These are phyloP conservation scores for Apophysomyces sp. DNA, from an alignment of 371 early-diverging fungal species.

Conservation along the genomic window DNA sequence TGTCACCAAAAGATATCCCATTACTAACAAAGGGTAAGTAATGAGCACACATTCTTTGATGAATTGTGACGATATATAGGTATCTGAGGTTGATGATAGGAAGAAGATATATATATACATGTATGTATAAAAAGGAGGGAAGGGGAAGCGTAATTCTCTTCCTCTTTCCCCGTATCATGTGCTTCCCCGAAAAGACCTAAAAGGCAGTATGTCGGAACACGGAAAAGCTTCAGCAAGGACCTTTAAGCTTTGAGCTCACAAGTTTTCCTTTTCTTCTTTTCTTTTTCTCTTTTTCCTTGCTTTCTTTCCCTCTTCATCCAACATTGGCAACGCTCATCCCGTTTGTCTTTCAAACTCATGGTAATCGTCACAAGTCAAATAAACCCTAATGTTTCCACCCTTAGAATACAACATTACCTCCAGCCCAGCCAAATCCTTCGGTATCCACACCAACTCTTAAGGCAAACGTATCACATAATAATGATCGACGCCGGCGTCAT, in stretches of 20 bases:
- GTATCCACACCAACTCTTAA: background rate
- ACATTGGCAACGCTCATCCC: background rate
- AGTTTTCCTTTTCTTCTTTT: background rate
- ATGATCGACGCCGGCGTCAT: constrained; percentile 26
- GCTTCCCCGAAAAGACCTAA: background rate
- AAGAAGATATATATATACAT: background rate
- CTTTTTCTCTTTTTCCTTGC: background rate
- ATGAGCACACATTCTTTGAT: too few species aligned
- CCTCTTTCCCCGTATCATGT: background rate
- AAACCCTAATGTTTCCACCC: background rate
- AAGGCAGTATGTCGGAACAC: constrained; percentile 2
- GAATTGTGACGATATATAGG: background rate
- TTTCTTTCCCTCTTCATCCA: background rate
- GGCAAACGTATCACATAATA: background rate
- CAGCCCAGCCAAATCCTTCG: background rate
- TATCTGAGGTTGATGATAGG: background rate
- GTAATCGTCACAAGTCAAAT: background rate
- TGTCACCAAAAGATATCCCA: too few species aligned
- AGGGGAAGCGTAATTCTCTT: background rate
- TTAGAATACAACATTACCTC: background rate
- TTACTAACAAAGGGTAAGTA: too few species aligned
- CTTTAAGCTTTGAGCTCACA: background rate
- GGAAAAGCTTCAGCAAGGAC: background rate
- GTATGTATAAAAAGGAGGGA: background rate
- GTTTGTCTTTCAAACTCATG: background rate